These are phyloP conservation scores for Breviolum minutum DNA, from an alignment of 73 alveolate genomes.

Conservation along the genomic window DNA sequence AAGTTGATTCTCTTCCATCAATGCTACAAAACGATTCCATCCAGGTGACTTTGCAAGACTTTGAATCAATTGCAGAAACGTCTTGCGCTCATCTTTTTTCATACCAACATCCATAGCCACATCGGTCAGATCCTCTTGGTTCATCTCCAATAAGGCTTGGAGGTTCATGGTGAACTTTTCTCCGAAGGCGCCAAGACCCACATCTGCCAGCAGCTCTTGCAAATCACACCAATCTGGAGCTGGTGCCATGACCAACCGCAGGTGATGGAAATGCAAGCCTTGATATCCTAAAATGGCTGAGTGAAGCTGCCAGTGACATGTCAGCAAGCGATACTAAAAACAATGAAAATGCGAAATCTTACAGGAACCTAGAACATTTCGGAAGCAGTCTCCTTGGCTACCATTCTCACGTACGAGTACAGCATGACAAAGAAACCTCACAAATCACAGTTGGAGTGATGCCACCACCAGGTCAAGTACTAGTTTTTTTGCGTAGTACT, in stretches of 20 bases:
- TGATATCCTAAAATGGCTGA: not conserved
- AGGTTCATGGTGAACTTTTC: not conserved
- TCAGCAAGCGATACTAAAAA: too few species aligned
- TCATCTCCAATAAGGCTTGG: constrained; percentile 6
- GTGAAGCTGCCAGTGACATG: not conserved
- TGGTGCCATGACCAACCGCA: not conserved
- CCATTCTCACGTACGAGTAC: too few species aligned
- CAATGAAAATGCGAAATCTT: too few species aligned
- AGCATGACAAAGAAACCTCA: too few species aligned
- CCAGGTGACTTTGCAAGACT: not conserved
- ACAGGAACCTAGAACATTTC: too few species aligned
- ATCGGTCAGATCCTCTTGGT: constrained; percentile 22
- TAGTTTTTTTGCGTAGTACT: too few species aligned
- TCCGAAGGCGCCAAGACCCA: not conserved
- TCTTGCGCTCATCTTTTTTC: constrained; percentile 9
- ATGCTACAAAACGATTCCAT: not conserved
- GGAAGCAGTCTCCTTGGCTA: too few species aligned
- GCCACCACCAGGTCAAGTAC: too few species aligned
- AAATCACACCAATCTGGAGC: not conserved
- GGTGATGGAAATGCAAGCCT: not conserved
- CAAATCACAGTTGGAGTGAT: too few species aligned
- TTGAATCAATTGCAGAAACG: not conserved
- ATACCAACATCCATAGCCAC: constrained; percentile 1
- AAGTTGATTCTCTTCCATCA: constrained; percentile 20
- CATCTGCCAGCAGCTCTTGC: not conserved